Evolutionary conservation across 371 early-diverging fungal species (phyloP), one percentile per base, ranked within the genome.

Genomic region (Umbelopsis sp.): DNA sequence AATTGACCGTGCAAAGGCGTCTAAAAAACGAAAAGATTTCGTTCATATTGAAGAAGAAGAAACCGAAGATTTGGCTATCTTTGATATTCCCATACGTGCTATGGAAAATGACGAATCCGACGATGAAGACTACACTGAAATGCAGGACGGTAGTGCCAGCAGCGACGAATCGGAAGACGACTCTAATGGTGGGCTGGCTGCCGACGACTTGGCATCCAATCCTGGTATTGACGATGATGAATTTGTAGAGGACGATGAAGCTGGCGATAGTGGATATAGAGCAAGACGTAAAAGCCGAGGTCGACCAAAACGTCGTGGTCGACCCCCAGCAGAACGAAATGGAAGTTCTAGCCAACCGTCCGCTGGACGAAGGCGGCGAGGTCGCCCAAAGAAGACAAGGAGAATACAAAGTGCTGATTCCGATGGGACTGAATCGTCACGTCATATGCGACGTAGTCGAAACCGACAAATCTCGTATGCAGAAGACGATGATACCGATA

Each of bases 61-160:
- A 32, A 81, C 77, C 20, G 86, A 88, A 46, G 68, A 77, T 3
- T 69, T 80, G 73, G 57, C 57, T 35, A 57, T 57, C 37, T 57
- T 57, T 57, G 57, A 57, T 35, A 57, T 57, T n/a, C 57, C 57
- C 14, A 57, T 57, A 29, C 37, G 57, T 25, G 57, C 57, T 14
- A 11, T 35, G 35, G 57, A 57, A 8, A 78, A 87, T 14, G 88
- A 87, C 63, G 86, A 89, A 46, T 84, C 86, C 2, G 86, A 82
- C 53, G 91, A 89, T 25, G 89, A 87, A 52, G 89, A 88, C 50
- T 87, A 87, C 65, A 80, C 79, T 20, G 77, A 73, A 37, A 37
- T 57, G 12, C 57, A 57, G 18, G 57, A 57, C 35, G 57, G n/a
- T 25, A 57, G 57, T 35, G 57, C 32, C 7, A 57, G 57, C 32